Percentiles rank a stretch among this genome's conserved stretches.
phyloP scores from a whole-genome alignment of 2,329 filamentous ascomycete genomes.

The Dactylellina sp. region DNA sequence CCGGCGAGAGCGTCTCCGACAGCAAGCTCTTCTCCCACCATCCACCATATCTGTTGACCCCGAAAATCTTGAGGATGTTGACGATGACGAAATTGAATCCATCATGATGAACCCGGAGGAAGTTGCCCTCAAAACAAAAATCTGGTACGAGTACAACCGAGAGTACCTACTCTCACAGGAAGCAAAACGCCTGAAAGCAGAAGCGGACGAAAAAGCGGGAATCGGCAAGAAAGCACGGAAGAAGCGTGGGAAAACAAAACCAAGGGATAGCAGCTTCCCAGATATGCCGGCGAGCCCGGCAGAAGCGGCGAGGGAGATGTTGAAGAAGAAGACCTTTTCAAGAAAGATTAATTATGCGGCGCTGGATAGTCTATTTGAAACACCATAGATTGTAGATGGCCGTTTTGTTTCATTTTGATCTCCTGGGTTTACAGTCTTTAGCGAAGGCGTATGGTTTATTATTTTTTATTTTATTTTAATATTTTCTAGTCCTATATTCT shows the following conservation, averaged over 20 bases:
- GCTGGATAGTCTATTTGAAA: slow-evolving; percentile 71
- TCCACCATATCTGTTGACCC: slow-evolving; percentile 68
- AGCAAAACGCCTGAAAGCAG: slow-evolving; percentile 80
- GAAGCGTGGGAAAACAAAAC: slow-evolving; percentile 67
- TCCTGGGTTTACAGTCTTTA: slow-evolving; percentile 5
- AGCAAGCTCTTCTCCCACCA: slow-evolving; percentile 68
- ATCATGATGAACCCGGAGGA: slow-evolving; percentile 81
- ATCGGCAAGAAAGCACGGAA: slow-evolving; percentile 71
- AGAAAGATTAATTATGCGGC: slow-evolving; percentile 81
- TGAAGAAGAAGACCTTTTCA: slow-evolving; percentile 76
- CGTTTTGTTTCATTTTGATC: slow-evolving; percentile 56
- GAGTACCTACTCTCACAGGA: slow-evolving; percentile 91
- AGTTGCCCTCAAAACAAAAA: slow-evolving; percentile 83
- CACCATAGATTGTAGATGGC: slow-evolving; percentile 61
- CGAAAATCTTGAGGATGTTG: slow-evolving; percentile 78
- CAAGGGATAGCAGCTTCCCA: slow-evolving; percentile 74
- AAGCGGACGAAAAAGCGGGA: slow-evolving; percentile 70
- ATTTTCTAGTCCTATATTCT: no score
- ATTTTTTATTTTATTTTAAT: slow-evolving; percentile 1
- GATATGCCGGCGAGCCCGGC: slow-evolving; percentile 75
- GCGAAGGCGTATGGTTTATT: slow-evolving; percentile 18
- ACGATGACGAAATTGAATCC: slow-evolving; percentile 86
- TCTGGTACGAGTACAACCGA: slow-evolving; percentile 96
- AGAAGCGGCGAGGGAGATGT: slow-evolving; percentile 76
- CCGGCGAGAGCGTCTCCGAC: slow-evolving; percentile 69